Percentiles rank a stretch among this genome's conserved stretches.
These are phyloP conservation scores for Stygiomarasmius scandens DNA, from an alignment of 1,284 basidiomycete species.

Conservation along the genomic window DNA sequence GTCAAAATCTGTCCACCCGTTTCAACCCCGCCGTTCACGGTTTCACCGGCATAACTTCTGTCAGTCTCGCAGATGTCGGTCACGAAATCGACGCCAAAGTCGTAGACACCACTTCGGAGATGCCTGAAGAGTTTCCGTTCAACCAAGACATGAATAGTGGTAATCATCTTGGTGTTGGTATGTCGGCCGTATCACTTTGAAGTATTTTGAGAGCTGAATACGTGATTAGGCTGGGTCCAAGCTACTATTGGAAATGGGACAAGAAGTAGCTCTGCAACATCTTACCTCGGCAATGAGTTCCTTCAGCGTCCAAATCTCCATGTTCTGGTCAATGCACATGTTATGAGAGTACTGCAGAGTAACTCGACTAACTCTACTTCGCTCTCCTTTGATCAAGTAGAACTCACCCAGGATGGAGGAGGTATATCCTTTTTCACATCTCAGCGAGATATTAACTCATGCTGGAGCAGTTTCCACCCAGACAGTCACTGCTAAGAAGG, in stretches of 20 bases:
- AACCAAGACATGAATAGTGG: slow-evolving; percentile 39
- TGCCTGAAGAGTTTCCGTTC: slow-evolving; percentile 27
- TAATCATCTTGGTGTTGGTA: slow-evolving; percentile 33
- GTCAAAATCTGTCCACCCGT: slow-evolving; percentile 21
- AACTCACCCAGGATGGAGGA: slow-evolving; percentile 21
- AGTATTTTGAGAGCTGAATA: background rate
- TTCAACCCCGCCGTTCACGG: slow-evolving; percentile 24
- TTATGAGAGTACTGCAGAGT: slow-evolving; percentile 11
- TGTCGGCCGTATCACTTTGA: slow-evolving; percentile 1
- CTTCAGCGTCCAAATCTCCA: slow-evolving; percentile 36
- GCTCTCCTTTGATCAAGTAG: slow-evolving; percentile 9
- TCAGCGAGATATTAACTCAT: background rate
- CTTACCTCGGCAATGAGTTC: slow-evolving; percentile 36
- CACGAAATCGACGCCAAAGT: slow-evolving; percentile 25
- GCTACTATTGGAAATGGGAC: slow-evolving; percentile 28
- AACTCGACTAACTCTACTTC: background rate
- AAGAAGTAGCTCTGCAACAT: slow-evolving; percentile 35
- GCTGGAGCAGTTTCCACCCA: slow-evolving; percentile 1
- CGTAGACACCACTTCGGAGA: slow-evolving; percentile 19
- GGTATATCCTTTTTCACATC: slow-evolving; percentile 17
- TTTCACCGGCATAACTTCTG: slow-evolving; percentile 29
- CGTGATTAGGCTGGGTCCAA: slow-evolving; percentile 21
- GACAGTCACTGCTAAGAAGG: slow-evolving; percentile 19
- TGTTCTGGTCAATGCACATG: slow-evolving; percentile 30
- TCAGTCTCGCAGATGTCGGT: slow-evolving; percentile 32